phyloP scores from a whole-genome alignment of 805 yeast species.

The Teunomyces cretensis region DNA sequence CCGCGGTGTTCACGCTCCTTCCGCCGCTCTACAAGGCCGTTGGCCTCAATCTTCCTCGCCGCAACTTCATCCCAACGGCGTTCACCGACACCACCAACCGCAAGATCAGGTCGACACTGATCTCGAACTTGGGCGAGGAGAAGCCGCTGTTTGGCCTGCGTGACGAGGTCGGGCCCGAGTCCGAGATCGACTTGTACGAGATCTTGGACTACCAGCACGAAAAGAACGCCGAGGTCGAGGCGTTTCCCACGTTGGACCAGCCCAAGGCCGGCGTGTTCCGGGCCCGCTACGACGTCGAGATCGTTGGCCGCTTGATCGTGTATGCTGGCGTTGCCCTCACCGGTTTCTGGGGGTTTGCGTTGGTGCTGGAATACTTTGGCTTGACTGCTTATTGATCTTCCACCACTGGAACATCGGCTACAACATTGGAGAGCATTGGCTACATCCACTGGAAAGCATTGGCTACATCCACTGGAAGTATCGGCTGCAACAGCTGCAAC shows the following conservation, averaged over 20 bases:
- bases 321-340: conserved; percentile 76
- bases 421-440: too few species aligned
- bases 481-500: too few species aligned
- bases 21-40: conserved; percentile 55
- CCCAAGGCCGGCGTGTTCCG: conserved; percentile 47
- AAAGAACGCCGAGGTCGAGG: conserved; percentile 6
- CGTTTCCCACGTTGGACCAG: conserved; percentile 30
- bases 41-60: conserved; percentile 40
- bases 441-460: too few species aligned
- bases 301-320: conserved; percentile 71
- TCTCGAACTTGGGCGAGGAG: conserved; percentile 31
- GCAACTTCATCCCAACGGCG: conserved; percentile 39
- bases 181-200: conserved; percentile 42
- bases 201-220: conserved; percentile 32
- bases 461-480: too few species aligned
- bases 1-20: conserved; percentile 54
- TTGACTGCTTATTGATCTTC: conserved; percentile 7
- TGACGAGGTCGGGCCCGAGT: conserved; percentile 36
- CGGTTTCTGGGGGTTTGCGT: conserved; percentile 47
- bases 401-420: too few species aligned
- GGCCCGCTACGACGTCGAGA: conserved; percentile 70
- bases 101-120: conserved; percentile 38
- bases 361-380: conserved; percentile 18
- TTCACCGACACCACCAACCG: conserved; percentile 29
- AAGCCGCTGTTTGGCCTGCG: conserved; percentile 9